phyloP scores from a whole-genome alignment of 768 basidiomycete genomes.

The Russula compacta region DNA sequence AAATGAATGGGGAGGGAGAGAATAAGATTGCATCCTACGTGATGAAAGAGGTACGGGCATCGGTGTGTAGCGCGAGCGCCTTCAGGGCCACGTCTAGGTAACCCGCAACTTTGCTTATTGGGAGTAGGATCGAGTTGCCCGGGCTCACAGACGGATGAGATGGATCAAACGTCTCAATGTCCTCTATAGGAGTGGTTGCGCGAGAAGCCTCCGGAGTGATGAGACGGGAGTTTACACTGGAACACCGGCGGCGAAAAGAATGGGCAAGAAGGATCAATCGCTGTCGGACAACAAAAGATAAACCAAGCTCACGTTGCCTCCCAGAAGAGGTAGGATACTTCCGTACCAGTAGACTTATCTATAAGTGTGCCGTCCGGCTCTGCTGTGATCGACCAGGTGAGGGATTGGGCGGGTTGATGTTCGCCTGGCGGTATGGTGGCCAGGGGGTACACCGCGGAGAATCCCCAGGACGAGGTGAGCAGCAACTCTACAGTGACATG shows the following conservation, averaged over 20 bases:
- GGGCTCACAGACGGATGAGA: background rate
- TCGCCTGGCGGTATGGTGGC: background rate
- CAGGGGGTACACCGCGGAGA: slow-evolving; percentile 3
- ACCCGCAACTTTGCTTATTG: slow-evolving; percentile 24
- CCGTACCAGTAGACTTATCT: background rate
- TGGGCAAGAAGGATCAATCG: background rate
- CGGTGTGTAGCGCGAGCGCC: slow-evolving; percentile 32
- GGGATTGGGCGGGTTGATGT: background rate
- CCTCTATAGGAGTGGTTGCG: background rate
- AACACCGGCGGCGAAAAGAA: background rate
- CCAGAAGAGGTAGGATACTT: slow-evolving; percentile 12
- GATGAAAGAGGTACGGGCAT: slow-evolving; percentile 40
- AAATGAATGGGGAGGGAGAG: slow-evolving; percentile 13
- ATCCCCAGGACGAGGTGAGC: background rate
- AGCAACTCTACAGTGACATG: slow-evolving; percentile 3
- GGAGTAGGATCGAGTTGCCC: slow-evolving; percentile 21
- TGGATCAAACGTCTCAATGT: slow-evolving; percentile 6
- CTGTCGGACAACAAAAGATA: background rate
- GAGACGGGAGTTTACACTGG: background rate
- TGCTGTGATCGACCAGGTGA: slow-evolving; percentile 5
- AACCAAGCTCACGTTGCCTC: slow-evolving; percentile 4
- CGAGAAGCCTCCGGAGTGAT: background rate
- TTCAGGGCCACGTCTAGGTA: slow-evolving; percentile 31
- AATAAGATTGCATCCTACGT: slow-evolving; percentile 27
- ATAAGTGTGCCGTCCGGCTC: slow-evolving; percentile 6